These are phyloP conservation scores for Saposhnikovia divaricata DNA, from an alignment of 129 eudicot genomes.

Conservation along the genomic window DNA sequence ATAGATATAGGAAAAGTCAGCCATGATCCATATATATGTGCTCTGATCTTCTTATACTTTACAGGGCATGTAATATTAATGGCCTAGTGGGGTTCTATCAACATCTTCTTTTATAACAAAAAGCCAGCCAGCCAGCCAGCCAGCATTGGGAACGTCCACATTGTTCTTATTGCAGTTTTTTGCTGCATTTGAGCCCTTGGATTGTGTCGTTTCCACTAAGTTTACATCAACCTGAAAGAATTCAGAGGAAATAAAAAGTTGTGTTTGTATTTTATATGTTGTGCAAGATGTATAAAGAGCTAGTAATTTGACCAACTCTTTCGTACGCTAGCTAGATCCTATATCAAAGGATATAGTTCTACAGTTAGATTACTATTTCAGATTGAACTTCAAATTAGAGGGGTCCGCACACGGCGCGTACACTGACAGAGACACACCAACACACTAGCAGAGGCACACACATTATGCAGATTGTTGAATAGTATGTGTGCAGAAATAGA, in stretches of 20 bases:
- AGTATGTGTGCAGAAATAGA: background rate
- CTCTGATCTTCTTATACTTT: background rate
- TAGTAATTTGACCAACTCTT: background rate
- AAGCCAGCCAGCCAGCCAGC: background rate
- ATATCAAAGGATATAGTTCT: background rate
- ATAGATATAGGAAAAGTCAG: background rate
- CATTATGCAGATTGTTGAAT: background rate
- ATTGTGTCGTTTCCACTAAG: background rate
- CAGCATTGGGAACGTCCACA: background rate
- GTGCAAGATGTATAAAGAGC: background rate
- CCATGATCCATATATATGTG: background rate
- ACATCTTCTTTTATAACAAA: slow-evolving; percentile 1
- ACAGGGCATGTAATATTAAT: background rate
- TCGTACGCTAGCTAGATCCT: background rate
- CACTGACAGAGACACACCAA: background rate
- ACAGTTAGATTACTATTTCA: background rate
- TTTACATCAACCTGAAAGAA: background rate
- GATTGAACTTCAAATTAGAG: background rate
- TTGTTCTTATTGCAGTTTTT: background rate
- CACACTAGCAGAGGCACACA: background rate
- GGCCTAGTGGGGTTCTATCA: slow-evolving; percentile 5
- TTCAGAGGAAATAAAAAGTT: background rate
- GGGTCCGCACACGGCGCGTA: background rate
- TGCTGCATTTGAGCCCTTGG: background rate
- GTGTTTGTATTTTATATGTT: background rate